Evolutionary conservation across 2,329 filamentous ascomycete genomes (phyloP), one percentile per base, ranked within the genome.

Genomic region (Colletotrichum orbiculare): DNA sequence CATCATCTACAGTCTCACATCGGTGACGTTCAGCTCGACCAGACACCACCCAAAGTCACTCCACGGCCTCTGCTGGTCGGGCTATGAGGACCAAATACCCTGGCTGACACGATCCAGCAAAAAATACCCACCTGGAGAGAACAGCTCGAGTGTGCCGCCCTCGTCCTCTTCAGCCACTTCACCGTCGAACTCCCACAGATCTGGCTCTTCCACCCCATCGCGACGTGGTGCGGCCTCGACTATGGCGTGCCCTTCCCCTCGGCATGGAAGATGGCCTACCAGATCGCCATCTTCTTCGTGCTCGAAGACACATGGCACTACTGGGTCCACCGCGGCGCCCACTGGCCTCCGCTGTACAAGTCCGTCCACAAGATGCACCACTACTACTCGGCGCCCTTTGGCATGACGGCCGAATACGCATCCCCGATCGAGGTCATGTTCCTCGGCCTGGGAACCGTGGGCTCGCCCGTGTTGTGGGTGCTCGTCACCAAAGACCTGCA

Each of bases 231-330:
- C 76, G 96, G 96, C 73, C 91, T 99, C 79, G 86, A 90, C 64
- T 97, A 92, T 70, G 88, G 89, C 67, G 92, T 97, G 54, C 96
- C 95, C 8, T 99, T 99, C 84, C 96, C 96, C 37, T 83, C 91
- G 12, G 73, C 90, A 70, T 91, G 86, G 81, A 97, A 90, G 74
- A 98, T 98, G 85, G 91, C 90, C 69, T 89, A 92, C 76, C 96
- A 99, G 74, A 95, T 99, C 71, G 87, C 90, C 66, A 85, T 98
- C 76, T 96, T 98, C 85, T 99, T 99, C 82, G 87, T 98, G 62
- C 81, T 97, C 73, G 96, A 99, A 80, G 96, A 99, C 79, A 84
- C 95, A 70, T 99, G 96, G 96, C 96, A 99, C 81, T 99, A 99
- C 86, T 98, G 94, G 90, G 89, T 89, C 71, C 96, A 99, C 82